phyloP scores from a whole-genome alignment of 2,329 filamentous ascomycete species.

The Acarospora socialis region DNA sequence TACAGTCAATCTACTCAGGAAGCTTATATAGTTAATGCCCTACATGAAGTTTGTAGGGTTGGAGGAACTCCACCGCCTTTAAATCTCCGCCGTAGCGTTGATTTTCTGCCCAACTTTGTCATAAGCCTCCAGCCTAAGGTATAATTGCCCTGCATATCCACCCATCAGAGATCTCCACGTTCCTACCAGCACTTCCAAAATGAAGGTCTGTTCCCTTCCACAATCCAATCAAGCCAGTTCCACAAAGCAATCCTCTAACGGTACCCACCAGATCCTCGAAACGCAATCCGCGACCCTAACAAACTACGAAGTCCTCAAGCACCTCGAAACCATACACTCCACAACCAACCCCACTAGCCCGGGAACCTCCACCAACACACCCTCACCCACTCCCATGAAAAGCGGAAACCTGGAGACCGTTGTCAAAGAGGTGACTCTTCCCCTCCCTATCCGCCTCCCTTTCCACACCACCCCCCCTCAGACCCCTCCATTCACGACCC shows the following conservation, averaged over 20 bases:
- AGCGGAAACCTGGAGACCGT: constrained; percentile 44
- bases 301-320: constrained; percentile 59
- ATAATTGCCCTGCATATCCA: too few species aligned
- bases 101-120: too few species aligned
- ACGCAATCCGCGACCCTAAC: constrained; percentile 54
- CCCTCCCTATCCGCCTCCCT: background rate
- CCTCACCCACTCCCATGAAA: constrained; percentile 17
- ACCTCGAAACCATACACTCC: constrained; percentile 43
- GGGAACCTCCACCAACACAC: too few species aligned
- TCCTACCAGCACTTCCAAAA: constrained; percentile 15
- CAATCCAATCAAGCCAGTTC: background rate
- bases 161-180: too few species aligned
- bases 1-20: too few species aligned
- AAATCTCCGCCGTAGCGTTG: too few species aligned
- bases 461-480: constrained; percentile 1
- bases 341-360: constrained; percentile 12
- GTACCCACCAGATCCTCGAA: constrained; percentile 44
- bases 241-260: background rate
- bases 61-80: too few species aligned
- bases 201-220: background rate
- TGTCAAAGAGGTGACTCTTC: constrained; percentile 45
- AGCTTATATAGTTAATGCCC: too few species aligned
- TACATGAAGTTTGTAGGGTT: too few species aligned
- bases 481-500: background rate
- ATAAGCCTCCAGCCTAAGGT: too few species aligned